These are phyloP conservation scores for Cystobasidium ongulense DNA, from an alignment of 768 basidiomycete genomes.

Conservation along the genomic window DNA sequence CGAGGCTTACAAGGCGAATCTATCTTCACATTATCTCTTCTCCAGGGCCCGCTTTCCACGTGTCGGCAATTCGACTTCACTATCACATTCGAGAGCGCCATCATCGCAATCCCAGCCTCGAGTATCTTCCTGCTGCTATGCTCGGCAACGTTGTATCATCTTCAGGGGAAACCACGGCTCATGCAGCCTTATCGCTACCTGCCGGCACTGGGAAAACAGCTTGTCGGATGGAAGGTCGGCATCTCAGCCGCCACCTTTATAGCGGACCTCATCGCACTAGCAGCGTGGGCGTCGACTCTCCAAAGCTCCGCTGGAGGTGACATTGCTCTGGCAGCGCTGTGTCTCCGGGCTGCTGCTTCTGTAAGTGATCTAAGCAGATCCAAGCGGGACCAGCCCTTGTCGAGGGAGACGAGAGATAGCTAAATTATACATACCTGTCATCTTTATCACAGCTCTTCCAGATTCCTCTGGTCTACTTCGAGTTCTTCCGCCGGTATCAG, in stretches of 20 bases:
- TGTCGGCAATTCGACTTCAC: conserved; percentile 34
- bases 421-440: neutral
- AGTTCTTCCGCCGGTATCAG: conserved; percentile 19
- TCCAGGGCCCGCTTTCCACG: conserved; percentile 22
- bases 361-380: neutral
- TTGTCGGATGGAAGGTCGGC: conserved; percentile 4
- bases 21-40: neutral
- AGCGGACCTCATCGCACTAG: conserved; percentile 11
- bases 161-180: neutral
- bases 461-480: conserved; percentile 10
- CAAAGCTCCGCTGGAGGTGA: neutral
- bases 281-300: neutral
- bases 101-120: conserved; percentile 24
- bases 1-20: no score
- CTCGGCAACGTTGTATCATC: neutral
- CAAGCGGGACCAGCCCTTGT: no score
- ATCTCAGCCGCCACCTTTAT: neutral
- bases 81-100: conserved; percentile 16
- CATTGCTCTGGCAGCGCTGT: neutral
- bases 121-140: conserved; percentile 20
- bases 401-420: no score
- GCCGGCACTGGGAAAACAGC: conserved; percentile 14
- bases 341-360: neutral
- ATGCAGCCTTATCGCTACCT: conserved; percentile 8
- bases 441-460: neutral